Percentiles rank a stretch among this genome's conserved stretches.
Evolutionary conservation across 164 flowering plant species (phyloP).

Genomic region (Umbellularia californica): DNA sequence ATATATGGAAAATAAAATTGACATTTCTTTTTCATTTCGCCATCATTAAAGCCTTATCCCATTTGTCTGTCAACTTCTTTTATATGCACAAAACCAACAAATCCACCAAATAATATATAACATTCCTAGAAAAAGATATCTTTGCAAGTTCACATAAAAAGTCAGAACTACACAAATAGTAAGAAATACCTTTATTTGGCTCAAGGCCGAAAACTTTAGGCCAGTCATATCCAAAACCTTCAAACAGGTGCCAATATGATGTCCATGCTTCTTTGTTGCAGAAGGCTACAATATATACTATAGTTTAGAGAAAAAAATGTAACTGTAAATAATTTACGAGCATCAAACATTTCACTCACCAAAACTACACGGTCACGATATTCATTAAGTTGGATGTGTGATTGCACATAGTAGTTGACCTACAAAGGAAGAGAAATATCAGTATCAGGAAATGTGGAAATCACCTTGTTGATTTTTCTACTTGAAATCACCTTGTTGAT

Average conservation of each 20-base stretch:
- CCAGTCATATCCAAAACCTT: constrained; percentile 98
- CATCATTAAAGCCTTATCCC: not conserved
- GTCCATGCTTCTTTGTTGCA: constrained; percentile 63
- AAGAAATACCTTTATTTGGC: constrained; percentile 70
- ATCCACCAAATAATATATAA: not conserved
- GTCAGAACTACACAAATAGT: not conserved
- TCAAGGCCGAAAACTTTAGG: constrained; percentile 79
- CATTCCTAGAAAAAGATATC: not conserved
- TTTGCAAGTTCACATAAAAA: not conserved
- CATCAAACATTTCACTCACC: constrained; percentile 37
- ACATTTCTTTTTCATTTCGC: not conserved
- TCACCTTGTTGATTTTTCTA: too few relatives aligned
- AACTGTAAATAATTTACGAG: not conserved
- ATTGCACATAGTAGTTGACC: constrained; percentile 89
- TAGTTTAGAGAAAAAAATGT: not conserved
- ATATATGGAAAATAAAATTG: not conserved
- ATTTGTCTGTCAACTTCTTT: not conserved
- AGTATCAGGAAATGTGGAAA: not conserved
- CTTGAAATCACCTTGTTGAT: too few relatives aligned
- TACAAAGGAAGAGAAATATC: constrained; percentile 24
- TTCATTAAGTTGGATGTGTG: constrained; percentile 97
- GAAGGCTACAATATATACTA: constrained; percentile 50
- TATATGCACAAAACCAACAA: not conserved
- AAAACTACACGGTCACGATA: constrained; percentile 87
- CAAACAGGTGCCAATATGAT: constrained; percentile 68